Conservation (phyloP, 129 eudicot species). For the Calendula officinalis region DNA sequence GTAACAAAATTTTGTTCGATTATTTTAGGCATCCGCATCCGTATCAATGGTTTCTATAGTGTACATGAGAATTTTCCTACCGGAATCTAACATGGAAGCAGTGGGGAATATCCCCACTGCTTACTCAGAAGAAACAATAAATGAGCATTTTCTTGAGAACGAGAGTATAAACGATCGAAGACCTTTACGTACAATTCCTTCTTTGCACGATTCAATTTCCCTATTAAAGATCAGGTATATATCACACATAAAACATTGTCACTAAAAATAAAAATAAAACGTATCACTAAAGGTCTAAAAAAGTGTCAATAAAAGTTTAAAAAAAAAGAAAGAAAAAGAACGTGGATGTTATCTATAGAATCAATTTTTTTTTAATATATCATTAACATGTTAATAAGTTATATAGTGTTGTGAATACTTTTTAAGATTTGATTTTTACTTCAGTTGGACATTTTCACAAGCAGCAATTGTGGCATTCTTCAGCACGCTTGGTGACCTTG, state of each 20-base stretch:
- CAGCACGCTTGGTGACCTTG: constrained; percentile 43
- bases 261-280: too few species aligned
- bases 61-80: constrained; percentile 78
- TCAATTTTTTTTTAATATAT: too few species aligned
- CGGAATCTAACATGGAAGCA: constrained; percentile 45
- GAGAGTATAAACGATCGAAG: constrained; percentile 28
- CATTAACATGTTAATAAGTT: too few species aligned
- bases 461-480: constrained; percentile 47
- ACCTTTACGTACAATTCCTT: constrained; percentile 43
- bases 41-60: constrained; percentile 47
- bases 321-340: too few species aligned
- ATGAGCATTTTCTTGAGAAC: constrained; percentile 48
- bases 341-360: too few species aligned
- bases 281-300: too few species aligned
- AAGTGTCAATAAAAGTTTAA: too few species aligned
- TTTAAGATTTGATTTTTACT: constrained; percentile 18
- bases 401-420: too few species aligned
- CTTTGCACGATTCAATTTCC: constrained; percentile 49
- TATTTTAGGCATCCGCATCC: constrained; percentile 61
- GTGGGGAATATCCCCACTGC: constrained; percentile 10
- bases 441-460: constrained; percentile 40
- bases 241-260: too few species aligned
- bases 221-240: constrained; percentile 61
- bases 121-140: constrained; percentile 22
- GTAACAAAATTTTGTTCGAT: not conserved